Conservation (phyloP, 1,284 basidiomycete species). For the Phaffia rhodozyma region DNA sequence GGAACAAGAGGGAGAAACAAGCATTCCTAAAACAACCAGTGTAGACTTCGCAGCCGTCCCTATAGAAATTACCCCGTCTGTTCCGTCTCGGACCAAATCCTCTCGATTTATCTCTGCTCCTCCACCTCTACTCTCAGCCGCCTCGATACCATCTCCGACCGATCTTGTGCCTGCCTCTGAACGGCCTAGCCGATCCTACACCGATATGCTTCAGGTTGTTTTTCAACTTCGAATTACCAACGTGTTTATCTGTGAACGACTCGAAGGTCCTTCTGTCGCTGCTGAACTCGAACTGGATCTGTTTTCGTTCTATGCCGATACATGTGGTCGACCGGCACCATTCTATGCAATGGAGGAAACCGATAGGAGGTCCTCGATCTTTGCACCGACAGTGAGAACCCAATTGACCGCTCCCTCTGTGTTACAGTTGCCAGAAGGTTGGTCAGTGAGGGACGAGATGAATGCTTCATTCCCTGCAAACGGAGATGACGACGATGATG, state of each 20-base stretch:
- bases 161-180: conserved; percentile 29
- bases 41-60: not conserved
- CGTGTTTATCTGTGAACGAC: conserved; percentile 66
- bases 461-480: not conserved
- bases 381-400: too few relatives aligned
- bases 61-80: not conserved
- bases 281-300: conserved; percentile 71
- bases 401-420: too few relatives aligned
- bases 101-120: not conserved
- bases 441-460: not conserved
- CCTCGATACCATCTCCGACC: conserved; percentile 15
- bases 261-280: conserved; percentile 75
- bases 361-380: too few relatives aligned
- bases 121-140: conserved; percentile 17
- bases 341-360: too few relatives aligned
- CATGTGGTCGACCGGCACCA: conserved; percentile 21
- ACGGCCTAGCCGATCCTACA: conserved; percentile 25
- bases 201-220: conserved; percentile 62
- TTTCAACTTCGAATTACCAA: conserved; percentile 80
- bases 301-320: conserved; percentile 58
- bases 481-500: not conserved
- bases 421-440: not conserved
- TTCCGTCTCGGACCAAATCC: not conserved
- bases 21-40: not conserved
- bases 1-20: not conserved